Base-by-base conservation (phyloP, 73 alveolate species). In the Tetrahymena malaccensis region DNA sequence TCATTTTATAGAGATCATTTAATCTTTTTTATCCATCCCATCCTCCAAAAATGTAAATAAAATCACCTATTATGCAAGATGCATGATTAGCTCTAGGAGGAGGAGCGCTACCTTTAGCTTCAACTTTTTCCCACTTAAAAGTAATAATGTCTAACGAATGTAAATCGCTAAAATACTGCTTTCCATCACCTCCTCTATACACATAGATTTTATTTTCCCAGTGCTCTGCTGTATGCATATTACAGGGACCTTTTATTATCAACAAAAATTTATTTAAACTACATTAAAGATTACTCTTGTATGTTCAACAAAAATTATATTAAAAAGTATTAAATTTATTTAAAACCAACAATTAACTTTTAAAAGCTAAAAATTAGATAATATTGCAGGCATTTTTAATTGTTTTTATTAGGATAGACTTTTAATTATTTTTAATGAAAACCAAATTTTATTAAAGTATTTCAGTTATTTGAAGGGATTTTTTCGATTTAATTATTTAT, bases 121-220 rank as follows among this genome's bases (percentile, higher is more conserved):
- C 96, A 11, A 97, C 97, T 55, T 83, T 84, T 43, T 93, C 95
- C 99, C 99, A 98, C 55, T 85, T 58, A 21, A 94, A 94, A 5
- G 94, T 94, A 83, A 43, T 94, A 0, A 98, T 96, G 85, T 98
- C 98, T 13, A 97, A 95, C 27, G 94, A 94, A 94, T 98, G 99
- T 5, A 98, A 97, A 95, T 98, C 99, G 96, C 98, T 97, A 93
- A 98, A 95, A 93, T 98, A 98, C 85, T 98, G 98, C 56, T 96
- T 98, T 19, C 99, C 99, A 97, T 98, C 99, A 9, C 99, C 99
- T 25, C 99, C 99, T 95, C 99, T 96, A 93, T 98, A 98, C 16
- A 98, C 99, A 94, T 94, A 98, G 31, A 98, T 97, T 34, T 95
- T 94, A 27, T 97, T 85, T n/a, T 97, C 98, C 43, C 96, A 94